These are phyloP conservation scores for Colletotrichum cereale DNA, from an alignment of 2,329 filamentous ascomycete species.

Conservation along the genomic window DNA sequence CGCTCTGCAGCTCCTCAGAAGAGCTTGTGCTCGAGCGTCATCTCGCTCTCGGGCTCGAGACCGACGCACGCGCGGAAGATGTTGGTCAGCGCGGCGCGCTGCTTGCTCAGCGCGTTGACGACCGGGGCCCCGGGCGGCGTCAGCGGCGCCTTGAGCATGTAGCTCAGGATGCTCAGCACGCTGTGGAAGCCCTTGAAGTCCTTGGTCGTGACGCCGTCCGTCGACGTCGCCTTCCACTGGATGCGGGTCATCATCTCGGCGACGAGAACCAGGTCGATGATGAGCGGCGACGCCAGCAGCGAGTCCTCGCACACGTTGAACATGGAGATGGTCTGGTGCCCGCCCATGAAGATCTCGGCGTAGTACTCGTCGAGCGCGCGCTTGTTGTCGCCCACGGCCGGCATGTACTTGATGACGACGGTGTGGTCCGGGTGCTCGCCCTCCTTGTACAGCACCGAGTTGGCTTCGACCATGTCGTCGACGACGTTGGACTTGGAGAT, in stretches of 20 bases:
- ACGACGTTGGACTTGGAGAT: slow-evolving; percentile 99
- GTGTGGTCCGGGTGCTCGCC: slow-evolving; percentile 98
- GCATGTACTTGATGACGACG: slow-evolving; percentile 99
- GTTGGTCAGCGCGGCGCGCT: slow-evolving; percentile 93
- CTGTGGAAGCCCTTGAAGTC: slow-evolving; percentile 96
- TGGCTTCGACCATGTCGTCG: slow-evolving; percentile 99
- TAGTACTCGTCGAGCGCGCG: slow-evolving; percentile 99
- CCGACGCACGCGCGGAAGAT: slow-evolving; percentile 99
- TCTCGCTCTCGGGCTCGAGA: slow-evolving; percentile 96
- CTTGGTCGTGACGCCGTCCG: slow-evolving; percentile 63
- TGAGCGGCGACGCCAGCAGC: slow-evolving; percentile 92
- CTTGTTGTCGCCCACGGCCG: slow-evolving; percentile 98
- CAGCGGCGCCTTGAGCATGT: slow-evolving; percentile 97
- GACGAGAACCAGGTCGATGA: slow-evolving; percentile 94
- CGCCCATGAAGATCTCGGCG: slow-evolving; percentile 98
- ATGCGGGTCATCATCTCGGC: slow-evolving; percentile 99
- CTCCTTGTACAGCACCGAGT: slow-evolving; percentile 88
- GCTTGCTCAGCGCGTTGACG: slow-evolving; percentile 95
- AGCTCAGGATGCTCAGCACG: slow-evolving; percentile 96
- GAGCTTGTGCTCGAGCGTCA: slow-evolving; percentile 99
- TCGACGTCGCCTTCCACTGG: slow-evolving; percentile 80
- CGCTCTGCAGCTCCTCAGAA: slow-evolving; percentile 66
- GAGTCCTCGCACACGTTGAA: slow-evolving; percentile 99
- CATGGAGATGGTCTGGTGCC: slow-evolving; percentile 96
- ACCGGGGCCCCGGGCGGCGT: slow-evolving; percentile 96